Conservation (phyloP, 768 basidiomycete species). For the Leucogyrophana mollusca region DNA sequence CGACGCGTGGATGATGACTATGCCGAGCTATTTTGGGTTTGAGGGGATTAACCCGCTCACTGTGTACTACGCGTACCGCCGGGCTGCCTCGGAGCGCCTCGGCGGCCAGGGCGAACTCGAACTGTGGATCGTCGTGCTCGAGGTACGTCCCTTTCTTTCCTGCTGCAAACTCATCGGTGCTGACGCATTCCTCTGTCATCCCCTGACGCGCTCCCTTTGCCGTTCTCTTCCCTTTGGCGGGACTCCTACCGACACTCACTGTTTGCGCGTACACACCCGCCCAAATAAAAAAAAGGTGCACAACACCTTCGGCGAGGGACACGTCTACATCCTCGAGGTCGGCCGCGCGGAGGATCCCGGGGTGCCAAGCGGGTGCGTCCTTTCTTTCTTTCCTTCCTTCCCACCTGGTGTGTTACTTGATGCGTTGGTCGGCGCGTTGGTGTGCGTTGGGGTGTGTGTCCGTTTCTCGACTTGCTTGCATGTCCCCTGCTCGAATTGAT, state of each 20-base stretch:
- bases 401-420: background rate
- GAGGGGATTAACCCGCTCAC: slow-evolving; percentile 74
- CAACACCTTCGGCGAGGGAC: slow-evolving; percentile 73
- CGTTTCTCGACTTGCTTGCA: background rate
- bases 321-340: slow-evolving; percentile 53
- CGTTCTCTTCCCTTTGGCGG: no score
- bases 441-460: no score
- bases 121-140: slow-evolving; percentile 50
- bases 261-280: no score
- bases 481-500: no score
- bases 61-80: slow-evolving; percentile 61
- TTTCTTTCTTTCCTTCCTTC: background rate
- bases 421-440: background rate
- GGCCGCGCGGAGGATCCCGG: slow-evolving; percentile 42
- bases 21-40: slow-evolving; percentile 65
- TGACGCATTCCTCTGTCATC: no score
- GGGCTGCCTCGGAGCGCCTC: background rate
- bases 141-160: slow-evolving; percentile 37
- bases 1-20: slow-evolving; percentile 74
- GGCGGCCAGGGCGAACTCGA: no score
- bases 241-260: no score
- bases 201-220: no score
- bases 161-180: background rate
- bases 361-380: slow-evolving; percentile 31
- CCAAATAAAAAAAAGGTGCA: slow-evolving; percentile 64